Evolutionary conservation across 176 grass and related monocot species (phyloP), one percentile per base, ranked within the genome.

Genomic region (Cenchrus fungigraminus): DNA sequence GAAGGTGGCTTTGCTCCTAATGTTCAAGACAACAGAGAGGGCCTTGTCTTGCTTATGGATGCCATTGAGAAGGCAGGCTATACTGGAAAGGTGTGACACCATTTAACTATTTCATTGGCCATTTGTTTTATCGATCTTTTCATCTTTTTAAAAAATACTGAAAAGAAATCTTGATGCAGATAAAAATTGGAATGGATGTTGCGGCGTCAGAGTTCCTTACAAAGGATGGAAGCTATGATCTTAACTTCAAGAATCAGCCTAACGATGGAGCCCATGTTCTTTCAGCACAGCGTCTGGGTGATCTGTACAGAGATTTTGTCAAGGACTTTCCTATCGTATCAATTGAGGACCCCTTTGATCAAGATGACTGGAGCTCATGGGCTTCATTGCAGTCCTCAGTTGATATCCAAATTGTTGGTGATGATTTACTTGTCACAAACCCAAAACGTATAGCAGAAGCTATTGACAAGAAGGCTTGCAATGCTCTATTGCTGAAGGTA

Each of bases 1-100:
- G 93, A 96, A 92, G 91, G 93, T 73, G 97, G 97, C 49, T 99
- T 99, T 91, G 97, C 97, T 89, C 97, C 97, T 79, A 99, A 99
- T 77, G 93, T 99, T 89, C 97, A 99, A 84, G 97, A 99, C 81
- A 94, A 96, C 84, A 94, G 91, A 84, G 97, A 99, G 83, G 97
- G 97, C 8, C 91, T 99, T 74, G 88, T 99, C 62, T 90, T 99
- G 65, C 93, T 99, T 83, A 99, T 99, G 89, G 91, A 94, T 91
- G 97, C 97, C 25, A 92, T 96, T 86, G 93, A 96, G 55, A 99
- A 95, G 87, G 91, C 93, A 79, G 93, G 93, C 66, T 96, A 96
- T 85, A 91, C 91, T 68, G 97, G 93, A 87, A 94, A 99, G 84
- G 93, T 94, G 12, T 65, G 82, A 13, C 32, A 9, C 19, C 52